Conservation (phyloP, 306 rosid species). For the Cicer chorassanicum region DNA sequence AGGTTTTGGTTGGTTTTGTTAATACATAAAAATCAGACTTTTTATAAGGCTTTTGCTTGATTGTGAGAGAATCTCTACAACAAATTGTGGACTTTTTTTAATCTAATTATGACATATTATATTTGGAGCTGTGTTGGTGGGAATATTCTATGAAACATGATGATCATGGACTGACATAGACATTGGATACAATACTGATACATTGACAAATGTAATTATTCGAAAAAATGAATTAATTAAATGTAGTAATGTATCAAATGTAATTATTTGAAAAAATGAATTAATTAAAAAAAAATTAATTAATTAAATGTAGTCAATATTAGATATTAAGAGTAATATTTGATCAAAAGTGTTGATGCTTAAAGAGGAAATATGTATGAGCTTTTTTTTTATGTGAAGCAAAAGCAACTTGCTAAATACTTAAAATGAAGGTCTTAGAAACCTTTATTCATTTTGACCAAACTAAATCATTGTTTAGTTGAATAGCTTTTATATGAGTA, state of each 20-base stretch:
- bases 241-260: too few relatives aligned
- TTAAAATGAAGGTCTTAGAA: constrained; percentile 30
- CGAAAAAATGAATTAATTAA: too few relatives aligned
- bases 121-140: not conserved
- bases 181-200: too few relatives aligned
- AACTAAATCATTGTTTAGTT: not conserved
- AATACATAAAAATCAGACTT: constrained; percentile 33
- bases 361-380: not conserved
- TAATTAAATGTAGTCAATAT: too few relatives aligned
- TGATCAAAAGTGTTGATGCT: too few relatives aligned
- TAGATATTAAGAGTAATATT: too few relatives aligned
- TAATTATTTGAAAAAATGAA: too few relatives aligned
- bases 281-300: too few relatives aligned
- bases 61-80: constrained; percentile 16
- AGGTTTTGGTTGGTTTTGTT: constrained; percentile 45
- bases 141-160: too few relatives aligned
- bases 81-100: not conserved
- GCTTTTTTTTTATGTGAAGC: constrained; percentile 16
- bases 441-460: constrained; percentile 10
- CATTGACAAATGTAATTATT: too few relatives aligned
- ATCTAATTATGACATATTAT: constrained; percentile 36
- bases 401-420: not conserved
- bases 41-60: not conserved
- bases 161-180: too few relatives aligned
- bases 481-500: not conserved